Conservation (phyloP, 257 asterid genomes). For the Solanum peruvianum region DNA sequence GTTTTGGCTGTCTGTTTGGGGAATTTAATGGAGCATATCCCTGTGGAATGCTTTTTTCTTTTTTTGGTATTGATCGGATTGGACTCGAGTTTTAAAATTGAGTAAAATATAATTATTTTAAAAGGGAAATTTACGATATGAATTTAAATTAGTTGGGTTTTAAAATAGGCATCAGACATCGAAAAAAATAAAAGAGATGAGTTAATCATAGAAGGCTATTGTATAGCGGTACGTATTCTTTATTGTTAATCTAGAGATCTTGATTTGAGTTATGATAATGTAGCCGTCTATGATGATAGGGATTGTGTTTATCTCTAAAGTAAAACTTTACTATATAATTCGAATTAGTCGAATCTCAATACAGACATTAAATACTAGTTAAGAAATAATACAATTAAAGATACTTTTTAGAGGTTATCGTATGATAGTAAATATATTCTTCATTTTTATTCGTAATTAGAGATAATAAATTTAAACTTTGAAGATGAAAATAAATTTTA, state of each 20-base stretch:
- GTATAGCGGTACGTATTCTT: background rate
- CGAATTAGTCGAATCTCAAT: background rate
- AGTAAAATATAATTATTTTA: background rate
- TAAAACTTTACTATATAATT: background rate
- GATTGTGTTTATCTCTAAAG: background rate
- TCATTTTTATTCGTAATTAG: background rate
- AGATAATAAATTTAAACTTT: background rate
- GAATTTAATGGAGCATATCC: background rate
- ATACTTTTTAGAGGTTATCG: background rate
- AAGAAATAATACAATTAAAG: background rate
- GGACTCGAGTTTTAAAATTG: background rate
- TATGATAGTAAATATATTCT: background rate
- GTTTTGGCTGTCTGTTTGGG: background rate
- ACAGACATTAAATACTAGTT: background rate
- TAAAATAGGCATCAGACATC: background rate
- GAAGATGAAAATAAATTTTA: background rate
- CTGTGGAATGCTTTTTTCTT: background rate
- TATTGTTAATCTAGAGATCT: background rate
- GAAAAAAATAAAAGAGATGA: background rate
- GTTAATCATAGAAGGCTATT: background rate
- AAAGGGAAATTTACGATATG: background rate
- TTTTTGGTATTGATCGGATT: background rate
- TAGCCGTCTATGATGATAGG: background rate
- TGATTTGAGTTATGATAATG: background rate
- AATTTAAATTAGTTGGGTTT: background rate